Evolutionary conservation across 73 alveolate genomes (phyloP).

Genomic region (Paramecium sexaurelia): DNA sequence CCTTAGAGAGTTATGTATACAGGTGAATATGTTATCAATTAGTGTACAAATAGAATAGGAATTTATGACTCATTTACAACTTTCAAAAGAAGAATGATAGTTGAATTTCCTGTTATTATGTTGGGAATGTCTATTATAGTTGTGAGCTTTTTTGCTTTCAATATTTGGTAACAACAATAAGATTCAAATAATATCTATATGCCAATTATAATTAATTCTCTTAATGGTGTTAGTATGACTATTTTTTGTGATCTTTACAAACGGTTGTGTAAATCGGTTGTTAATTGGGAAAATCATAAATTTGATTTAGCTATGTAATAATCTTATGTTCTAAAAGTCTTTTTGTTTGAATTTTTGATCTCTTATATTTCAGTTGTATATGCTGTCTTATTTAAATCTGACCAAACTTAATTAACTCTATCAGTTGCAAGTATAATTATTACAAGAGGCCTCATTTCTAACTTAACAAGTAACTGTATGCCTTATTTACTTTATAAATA

Average conservation of each 20-base stretch:
- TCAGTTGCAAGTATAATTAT: slow-evolving; percentile 35
- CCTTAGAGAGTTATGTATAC: slow-evolving; percentile 39
- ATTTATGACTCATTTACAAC: slow-evolving; percentile 14
- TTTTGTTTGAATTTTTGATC: slow-evolving; percentile 35
- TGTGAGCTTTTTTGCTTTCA: slow-evolving; percentile 3
- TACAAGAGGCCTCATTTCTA: slow-evolving; percentile 29
- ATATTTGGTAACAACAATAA: neutral
- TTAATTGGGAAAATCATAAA: slow-evolving; percentile 46
- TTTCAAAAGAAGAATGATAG: neutral
- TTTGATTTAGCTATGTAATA: slow-evolving; percentile 17
- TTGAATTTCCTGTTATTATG: slow-evolving; percentile 2
- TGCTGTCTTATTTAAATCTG: slow-evolving; percentile 5
- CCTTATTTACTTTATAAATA: neutral
- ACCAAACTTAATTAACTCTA: slow-evolving; percentile 6
- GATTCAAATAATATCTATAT: neutral
- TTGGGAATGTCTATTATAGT: slow-evolving; percentile 20
- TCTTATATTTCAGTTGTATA: slow-evolving; percentile 33
- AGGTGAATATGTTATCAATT: slow-evolving; percentile 4
- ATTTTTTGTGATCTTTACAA: slow-evolving; percentile 32
- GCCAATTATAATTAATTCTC: slow-evolving; percentile 35
- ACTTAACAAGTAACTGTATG: neutral
- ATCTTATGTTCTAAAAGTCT: slow-evolving; percentile 33
- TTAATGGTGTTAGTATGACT: slow-evolving; percentile 40
- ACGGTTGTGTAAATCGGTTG: neutral
- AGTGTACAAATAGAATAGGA: neutral